Base-by-base conservation (phyloP, 805 yeast species). In the Saccharomycopsis sp. region DNA sequence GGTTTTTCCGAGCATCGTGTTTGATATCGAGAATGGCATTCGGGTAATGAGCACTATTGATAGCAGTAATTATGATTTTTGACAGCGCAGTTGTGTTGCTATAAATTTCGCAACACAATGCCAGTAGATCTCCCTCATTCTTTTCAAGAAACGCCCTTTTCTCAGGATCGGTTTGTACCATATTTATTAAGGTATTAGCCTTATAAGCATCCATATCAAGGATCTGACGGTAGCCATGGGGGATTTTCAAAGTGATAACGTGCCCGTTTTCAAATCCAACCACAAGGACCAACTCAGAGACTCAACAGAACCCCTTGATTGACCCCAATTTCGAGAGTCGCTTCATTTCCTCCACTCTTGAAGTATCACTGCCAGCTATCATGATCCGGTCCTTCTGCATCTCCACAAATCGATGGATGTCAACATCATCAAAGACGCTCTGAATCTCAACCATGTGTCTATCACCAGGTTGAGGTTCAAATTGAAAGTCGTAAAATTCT, bases 241-340 rank as follows among this genome's bases (percentile, higher is more conserved):
- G 47, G 2, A 79, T 35, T 14, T 63, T 55, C 29, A 66, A 72
- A 0, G 70, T 64, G 0, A 72, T 70, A 3, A 82, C 75, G 64
- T 81, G 84, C 0, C 96, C 96, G 17, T 87, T 84, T 67, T 89
- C 96, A 66, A 79, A 89, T 0, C 96, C 96, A 3, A 85, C 73
- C 41, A 35, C 41, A n/a, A n/a, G n/a, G n/a, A n/a, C n/a, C n/a
- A n/a, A n/a, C n/a, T n/a, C n/a, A n/a, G n/a, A n/a, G n/a, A n/a
- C n/a, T n/a, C n/a, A n/a, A n/a, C n/a, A n/a, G n/a, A n/a, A n/a
- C n/a, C n/a, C n/a, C n/a, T n/a, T n/a, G n/a, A n/a, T n/a, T n/a
- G n/a, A n/a, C n/a, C n/a, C n/a, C n/a, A n/a, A n/a, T n/a, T n/a
- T n/a, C n/a, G n/a, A n/a, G n/a, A n/a, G n/a, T n/a, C n/a, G n/a